Percentiles rank a stretch among this genome's conserved stretches.
Evolutionary conservation across 306 rosid genomes (phyloP).

Genomic region (Canavalia ensiformis): DNA sequence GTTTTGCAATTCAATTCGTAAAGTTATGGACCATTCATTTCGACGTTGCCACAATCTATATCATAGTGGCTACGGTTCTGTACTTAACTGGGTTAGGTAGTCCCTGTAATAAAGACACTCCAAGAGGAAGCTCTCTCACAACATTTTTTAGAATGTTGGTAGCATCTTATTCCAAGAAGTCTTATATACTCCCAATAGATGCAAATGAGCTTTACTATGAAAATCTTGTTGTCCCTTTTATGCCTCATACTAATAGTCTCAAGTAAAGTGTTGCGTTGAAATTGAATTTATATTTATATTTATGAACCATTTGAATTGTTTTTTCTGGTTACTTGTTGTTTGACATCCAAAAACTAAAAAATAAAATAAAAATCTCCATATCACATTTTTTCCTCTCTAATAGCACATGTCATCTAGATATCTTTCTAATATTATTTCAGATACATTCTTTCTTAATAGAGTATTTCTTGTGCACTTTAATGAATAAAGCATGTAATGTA

Average conservation of each 20-base stretch:
- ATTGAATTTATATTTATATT: too few species aligned
- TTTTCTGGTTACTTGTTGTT: too few species aligned
- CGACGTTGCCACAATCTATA: slow-evolving; percentile 31
- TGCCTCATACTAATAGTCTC: slow-evolving; percentile 26
- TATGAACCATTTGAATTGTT: too few species aligned
- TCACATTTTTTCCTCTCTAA: too few species aligned
- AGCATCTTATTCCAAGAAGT: slow-evolving; percentile 42
- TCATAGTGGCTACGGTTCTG: slow-evolving; percentile 28
- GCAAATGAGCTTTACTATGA: slow-evolving; percentile 13
- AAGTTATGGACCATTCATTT: slow-evolving; percentile 48
- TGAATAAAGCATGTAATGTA: too few species aligned
- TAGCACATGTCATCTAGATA: too few species aligned
- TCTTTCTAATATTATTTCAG: too few species aligned
- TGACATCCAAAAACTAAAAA: too few species aligned
- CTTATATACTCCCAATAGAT: background rate
- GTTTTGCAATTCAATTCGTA: slow-evolving; percentile 16
- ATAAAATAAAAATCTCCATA: too few species aligned
- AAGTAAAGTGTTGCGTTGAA: background rate
- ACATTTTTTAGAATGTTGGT: slow-evolving; percentile 43
- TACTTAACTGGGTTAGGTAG: slow-evolving; percentile 36
- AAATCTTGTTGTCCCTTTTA: background rate
- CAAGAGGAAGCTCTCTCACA: slow-evolving; percentile 46
- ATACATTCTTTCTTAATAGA: too few species aligned
- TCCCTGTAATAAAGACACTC: background rate
- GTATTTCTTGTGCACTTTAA: too few species aligned